These are phyloP conservation scores for Scorias spongiosa DNA, from an alignment of 2,329 filamentous ascomycete species.

Conservation along the genomic window DNA sequence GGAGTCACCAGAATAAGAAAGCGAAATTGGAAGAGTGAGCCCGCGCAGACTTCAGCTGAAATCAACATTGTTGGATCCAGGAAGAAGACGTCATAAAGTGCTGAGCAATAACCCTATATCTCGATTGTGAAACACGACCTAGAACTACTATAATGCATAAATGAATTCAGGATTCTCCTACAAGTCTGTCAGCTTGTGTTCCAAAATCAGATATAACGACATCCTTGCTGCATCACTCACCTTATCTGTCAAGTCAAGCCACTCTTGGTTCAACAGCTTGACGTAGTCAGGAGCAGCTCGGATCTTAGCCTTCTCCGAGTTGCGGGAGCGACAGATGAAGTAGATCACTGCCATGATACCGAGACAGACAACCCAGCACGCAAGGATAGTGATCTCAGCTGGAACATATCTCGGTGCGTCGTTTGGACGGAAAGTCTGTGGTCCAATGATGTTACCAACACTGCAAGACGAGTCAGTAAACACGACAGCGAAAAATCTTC, in stretches of 20 bases:
- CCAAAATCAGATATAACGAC: background rate
- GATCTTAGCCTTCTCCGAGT: slow-evolving; percentile 40
- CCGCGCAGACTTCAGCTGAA: too few species aligned
- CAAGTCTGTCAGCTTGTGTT: background rate
- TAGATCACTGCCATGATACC: slow-evolving; percentile 46
- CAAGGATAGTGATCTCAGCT: slow-evolving; percentile 48
- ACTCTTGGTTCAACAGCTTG: slow-evolving; percentile 52
- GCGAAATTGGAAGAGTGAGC: background rate
- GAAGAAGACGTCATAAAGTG: too few species aligned
- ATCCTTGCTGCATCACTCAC: slow-evolving; percentile 28
- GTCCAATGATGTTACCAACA: slow-evolving; percentile 41
- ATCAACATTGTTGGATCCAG: too few species aligned
- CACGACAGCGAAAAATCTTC: background rate
- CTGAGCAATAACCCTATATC: too few species aligned
- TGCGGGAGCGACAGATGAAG: slow-evolving; percentile 44
- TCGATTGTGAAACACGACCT: too few species aligned
- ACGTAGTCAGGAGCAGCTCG: slow-evolving; percentile 41
- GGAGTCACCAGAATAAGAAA: background rate
- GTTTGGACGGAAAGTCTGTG: slow-evolving; percentile 41
- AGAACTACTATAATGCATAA: background rate
- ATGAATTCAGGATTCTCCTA: slow-evolving; percentile 1
- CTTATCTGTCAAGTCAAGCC: slow-evolving; percentile 45
- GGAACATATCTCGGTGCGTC: slow-evolving; percentile 46
- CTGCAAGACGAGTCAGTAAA: background rate
- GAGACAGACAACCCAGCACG: slow-evolving; percentile 40